These are phyloP conservation scores for Gastrolobium bilobum DNA, from an alignment of 306 rosid species.

Conservation along the genomic window DNA sequence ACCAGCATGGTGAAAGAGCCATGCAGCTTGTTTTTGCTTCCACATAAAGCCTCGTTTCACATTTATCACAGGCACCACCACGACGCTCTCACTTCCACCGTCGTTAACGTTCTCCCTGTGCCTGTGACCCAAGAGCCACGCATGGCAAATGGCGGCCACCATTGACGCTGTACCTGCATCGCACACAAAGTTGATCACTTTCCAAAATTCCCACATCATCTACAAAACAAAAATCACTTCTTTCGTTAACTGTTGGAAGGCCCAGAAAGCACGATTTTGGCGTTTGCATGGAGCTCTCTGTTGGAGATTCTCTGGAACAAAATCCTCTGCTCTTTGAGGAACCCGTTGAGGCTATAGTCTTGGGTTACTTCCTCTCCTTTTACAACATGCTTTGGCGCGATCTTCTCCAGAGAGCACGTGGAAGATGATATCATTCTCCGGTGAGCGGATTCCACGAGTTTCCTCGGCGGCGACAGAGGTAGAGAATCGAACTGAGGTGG, in stretches of 20 bases:
- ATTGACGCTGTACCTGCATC: conserved; percentile 82
- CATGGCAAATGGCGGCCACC: conserved; percentile 85
- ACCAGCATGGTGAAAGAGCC: conserved; percentile 85
- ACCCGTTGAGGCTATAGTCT: conserved; percentile 62
- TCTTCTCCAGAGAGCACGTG: conserved; percentile 66
- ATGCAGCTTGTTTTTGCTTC: conserved; percentile 81
- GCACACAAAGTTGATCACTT: conserved; percentile 32
- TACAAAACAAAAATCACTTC: background rate
- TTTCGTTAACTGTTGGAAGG: conserved; percentile 73
- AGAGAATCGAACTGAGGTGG: background rate
- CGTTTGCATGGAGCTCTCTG: conserved; percentile 54
- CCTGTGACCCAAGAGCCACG: conserved; percentile 76
- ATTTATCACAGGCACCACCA: conserved; percentile 85
- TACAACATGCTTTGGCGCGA: conserved; percentile 24
- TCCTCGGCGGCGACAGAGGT: conserved; percentile 81
- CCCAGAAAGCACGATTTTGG: conserved; percentile 69
- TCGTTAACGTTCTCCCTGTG: conserved; percentile 47
- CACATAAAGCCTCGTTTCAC: conserved; percentile 73
- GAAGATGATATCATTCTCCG: conserved; percentile 70
- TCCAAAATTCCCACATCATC: background rate
- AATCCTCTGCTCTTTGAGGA: conserved; percentile 67
- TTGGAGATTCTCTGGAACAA: conserved; percentile 51
- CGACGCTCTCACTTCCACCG: conserved; percentile 47
- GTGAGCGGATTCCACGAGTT: conserved; percentile 65
- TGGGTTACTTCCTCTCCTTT: conserved; percentile 38